A percentile compares a stretch with the other conserved stretches of the same genome.
Evolutionary conservation across 352 stramenopile species (phyloP).

Genomic region (Globisporangium uncinulatum): DNA sequence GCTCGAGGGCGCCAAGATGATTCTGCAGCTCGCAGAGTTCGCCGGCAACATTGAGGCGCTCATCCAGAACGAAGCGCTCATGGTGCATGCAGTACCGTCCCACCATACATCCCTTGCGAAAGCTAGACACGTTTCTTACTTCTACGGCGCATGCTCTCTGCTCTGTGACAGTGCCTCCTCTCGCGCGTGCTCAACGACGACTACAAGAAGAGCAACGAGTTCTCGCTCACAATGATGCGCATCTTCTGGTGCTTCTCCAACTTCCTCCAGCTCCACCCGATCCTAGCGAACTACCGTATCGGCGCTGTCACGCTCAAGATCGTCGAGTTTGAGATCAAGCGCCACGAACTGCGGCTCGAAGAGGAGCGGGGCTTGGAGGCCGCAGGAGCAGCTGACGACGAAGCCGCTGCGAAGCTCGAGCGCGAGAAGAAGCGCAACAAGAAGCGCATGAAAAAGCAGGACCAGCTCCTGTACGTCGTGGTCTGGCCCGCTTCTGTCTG

Average conservation of each 20-base stretch:
- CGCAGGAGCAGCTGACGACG: conserved; percentile 20
- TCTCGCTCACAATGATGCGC: conserved; percentile 92
- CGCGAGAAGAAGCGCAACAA: conserved; percentile 83
- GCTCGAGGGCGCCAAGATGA: conserved; percentile 86
- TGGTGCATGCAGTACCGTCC: conserved; percentile 39
- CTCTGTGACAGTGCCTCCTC: conserved; percentile 60
- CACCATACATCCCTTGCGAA: too few relatives aligned
- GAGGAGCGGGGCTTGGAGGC: conserved; percentile 55
- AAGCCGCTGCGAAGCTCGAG: conserved; percentile 57
- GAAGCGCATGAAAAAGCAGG: conserved; percentile 89
- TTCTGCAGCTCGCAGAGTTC: conserved; percentile 87
- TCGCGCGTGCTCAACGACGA: conserved; percentile 93
- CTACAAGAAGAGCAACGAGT: conserved; percentile 93
- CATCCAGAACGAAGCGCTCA: conserved; percentile 93
- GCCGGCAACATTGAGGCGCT: conserved; percentile 89
- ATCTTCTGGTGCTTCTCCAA: conserved; percentile 95
- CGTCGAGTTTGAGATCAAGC: conserved; percentile 92
- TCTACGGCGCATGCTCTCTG: background rate
- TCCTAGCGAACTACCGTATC: conserved; percentile 92
- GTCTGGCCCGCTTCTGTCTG: background rate
- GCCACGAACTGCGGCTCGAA: conserved; percentile 71
- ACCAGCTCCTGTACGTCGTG: conserved; percentile 83
- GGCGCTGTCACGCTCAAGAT: conserved; percentile 93
- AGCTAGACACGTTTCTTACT: too few relatives aligned
- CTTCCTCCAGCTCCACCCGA: conserved; percentile 91